Evolutionary conservation across 169 alveolate species (phyloP), one percentile per base, ranked within the genome.

Genomic region (Theileria annulata): DNA sequence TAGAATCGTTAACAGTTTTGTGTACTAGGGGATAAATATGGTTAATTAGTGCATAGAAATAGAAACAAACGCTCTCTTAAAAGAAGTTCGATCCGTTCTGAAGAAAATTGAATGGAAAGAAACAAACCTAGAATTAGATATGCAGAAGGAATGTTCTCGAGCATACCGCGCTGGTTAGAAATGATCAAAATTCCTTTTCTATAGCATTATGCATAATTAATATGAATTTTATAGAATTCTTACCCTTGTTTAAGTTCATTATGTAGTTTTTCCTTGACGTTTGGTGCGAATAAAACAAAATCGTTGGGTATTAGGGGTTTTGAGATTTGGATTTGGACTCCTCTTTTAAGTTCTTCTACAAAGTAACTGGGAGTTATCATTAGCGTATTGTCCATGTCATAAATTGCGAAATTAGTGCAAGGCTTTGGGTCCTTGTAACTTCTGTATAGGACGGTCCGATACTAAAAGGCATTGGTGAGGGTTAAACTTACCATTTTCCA

Each of bases 351-450:
- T n/a, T 82, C 88, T 13, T 42, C 54, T 33, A 77, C 79, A 4
- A 62, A 60, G 15, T 63, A 69, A 48, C 90, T 84, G n/a, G 90
- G 90, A 8, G 90, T 84, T 28, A 77, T n/a, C 86, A 84, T 77
- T 4, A 84, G 79, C 0, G 90, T 84, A 71, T 68, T 84, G 56
- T 84, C 90, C 86, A 84, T 76, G 56, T 84, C 90, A 21, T 75
- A 84, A 59, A 77, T 77, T 8, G 90, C 90, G 49, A 84, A 68
- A 27, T 21, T 25, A 9, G 59, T 64, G 3, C 81, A 37, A 8
- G 82, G 82, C 23, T 69, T 76, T 23, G 90, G 90, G 17, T 77
- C 83, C 19, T 71, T 71, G 78, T 77, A 77, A 28, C 71, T 72
- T 28, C 73, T 75, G 71, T 84, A 84, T 28, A 77, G 37, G 3